Percentiles rank a stretch among this genome's conserved stretches.
phyloP scores from a whole-genome alignment of 179 eudicot species.

The Beta macrorhiza region DNA sequence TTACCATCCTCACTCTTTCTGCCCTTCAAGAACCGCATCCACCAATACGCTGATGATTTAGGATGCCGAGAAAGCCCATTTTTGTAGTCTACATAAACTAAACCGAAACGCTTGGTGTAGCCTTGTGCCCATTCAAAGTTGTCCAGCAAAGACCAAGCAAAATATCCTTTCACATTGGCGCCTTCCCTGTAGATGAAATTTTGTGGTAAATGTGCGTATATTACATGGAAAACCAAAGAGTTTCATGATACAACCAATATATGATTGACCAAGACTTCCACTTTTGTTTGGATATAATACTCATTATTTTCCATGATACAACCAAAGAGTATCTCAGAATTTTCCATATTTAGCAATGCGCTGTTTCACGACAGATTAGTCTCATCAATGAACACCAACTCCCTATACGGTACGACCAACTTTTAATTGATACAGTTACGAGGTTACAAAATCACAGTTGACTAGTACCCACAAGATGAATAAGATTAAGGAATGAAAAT shows the following conservation, averaged over 20 bases:
- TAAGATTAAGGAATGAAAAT: not conserved
- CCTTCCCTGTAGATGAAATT: slow-evolving; percentile 55
- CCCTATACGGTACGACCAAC: not conserved
- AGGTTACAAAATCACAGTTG: not conserved
- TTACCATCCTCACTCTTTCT: slow-evolving; percentile 48
- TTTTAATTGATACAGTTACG: not conserved
- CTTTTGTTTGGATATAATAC: not conserved
- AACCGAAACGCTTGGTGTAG: slow-evolving; percentile 68
- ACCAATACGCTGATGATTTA: slow-evolving; percentile 83
- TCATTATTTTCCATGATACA: not conserved
- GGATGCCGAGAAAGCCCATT: slow-evolving; percentile 70
- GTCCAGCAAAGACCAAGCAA: slow-evolving; percentile 81
- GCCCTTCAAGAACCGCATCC: slow-evolving; percentile 59
- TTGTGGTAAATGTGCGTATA: not conserved
- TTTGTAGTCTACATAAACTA: slow-evolving; percentile 68
- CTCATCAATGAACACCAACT: not conserved
- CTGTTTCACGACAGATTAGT: not conserved
- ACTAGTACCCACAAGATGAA: not conserved
- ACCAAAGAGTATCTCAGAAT: too few relatives aligned
- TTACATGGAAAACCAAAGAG: not conserved
- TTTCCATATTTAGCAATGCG: not conserved
- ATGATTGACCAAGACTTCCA: not conserved
- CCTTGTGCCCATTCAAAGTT: slow-evolving; percentile 77
- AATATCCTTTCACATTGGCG: slow-evolving; percentile 61
- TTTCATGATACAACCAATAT: not conserved